Base-by-base conservation (phyloP, 331 rosid genomes). In the Rosa hybrid region DNA sequence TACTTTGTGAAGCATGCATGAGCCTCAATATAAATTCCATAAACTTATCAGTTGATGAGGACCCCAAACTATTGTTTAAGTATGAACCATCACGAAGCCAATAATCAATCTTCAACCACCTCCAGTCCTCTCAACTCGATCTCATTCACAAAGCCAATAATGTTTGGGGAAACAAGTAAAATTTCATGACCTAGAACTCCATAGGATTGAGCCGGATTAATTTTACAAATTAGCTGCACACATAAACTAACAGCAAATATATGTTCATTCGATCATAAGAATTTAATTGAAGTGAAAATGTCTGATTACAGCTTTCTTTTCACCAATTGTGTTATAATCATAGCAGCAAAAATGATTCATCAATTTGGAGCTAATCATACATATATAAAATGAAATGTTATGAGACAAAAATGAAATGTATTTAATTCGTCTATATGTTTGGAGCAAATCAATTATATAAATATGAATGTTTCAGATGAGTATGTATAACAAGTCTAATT, bases 81-180 rank as follows among this genome's bases (percentile, higher is more conserved):
- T 13, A 13, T 5, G 44, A 64, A 67, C 21, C 13, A 20, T 20
- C 77, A 74, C 38, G 27, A 23, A 25, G 13, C 78, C 78, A 57
- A 75, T 75, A 75, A 75, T 41, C 64, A 21, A n/a, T 57, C 69
- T 25, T 67, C 54, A 75, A 57, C 78, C 23, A 75, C 42, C 21
- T 41, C 42, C 17, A 39, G 42, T 41, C 54, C 54, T 64, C 70
- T 59, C 34, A 59, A 59, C 8, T 20, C 62, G 25, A 23, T 59
- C 27, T 11, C 30, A 59, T 21, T 59, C 34, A 59, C 34, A 21
- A 9, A 59, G 34, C 65, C 16, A 59, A 21, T 59, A 59, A 59
- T 59, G 34, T 21, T 12, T 8, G 30, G 27, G 13, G 64, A 18
- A 18, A 54, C 62, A 54, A 54, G 23, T 54, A 54, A 7, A 20